A percentile compares a stretch with the other conserved stretches of the same genome.
phyloP scores from a whole-genome alignment of 345 rosid species.

The Limnanthes douglasii region DNA sequence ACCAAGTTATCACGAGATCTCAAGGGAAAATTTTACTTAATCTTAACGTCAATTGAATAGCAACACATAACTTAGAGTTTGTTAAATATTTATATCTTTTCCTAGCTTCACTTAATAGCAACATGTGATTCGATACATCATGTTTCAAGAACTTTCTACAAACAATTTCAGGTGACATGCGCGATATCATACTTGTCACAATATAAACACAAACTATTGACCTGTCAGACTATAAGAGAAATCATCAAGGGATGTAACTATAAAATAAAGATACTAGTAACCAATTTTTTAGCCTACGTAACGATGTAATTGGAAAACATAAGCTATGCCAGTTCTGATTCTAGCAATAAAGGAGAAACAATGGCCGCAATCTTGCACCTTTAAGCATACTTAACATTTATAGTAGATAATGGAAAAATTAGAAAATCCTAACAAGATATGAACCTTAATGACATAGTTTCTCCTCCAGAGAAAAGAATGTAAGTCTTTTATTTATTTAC shows the following conservation, averaged over 20 bases:
- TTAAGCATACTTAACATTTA: not conserved
- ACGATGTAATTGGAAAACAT: too few relatives aligned
- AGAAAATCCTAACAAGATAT: not conserved
- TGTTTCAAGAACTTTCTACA: not conserved
- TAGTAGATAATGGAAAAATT: constrained; percentile 3
- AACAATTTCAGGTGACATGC: too few relatives aligned
- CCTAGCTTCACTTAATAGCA: constrained; percentile 29
- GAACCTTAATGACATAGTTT: constrained; percentile 54
- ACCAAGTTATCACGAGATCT: not conserved
- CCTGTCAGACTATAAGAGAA: constrained; percentile 5
- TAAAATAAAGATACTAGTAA: constrained; percentile 3
- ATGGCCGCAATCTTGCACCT: not conserved
- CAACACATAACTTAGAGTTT: constrained; percentile 31
- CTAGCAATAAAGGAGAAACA: not conserved
- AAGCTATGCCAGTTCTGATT: not conserved
- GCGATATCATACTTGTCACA: too few relatives aligned
- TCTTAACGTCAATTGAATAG: not conserved
- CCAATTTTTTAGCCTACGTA: too few relatives aligned
- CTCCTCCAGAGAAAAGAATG: constrained; percentile 32
- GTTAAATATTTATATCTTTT: constrained; percentile 28
- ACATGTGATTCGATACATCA: constrained; percentile 12
- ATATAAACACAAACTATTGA: too few relatives aligned
- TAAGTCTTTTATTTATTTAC: constrained; percentile 61
- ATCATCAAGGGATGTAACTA: constrained; percentile 3
- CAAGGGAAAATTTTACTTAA: not conserved